A percentile compares a stretch with the other conserved stretches of the same genome.
These are phyloP conservation scores for Sclerotinia borealis DNA, from an alignment of 2,329 filamentous ascomycete genomes.

Conservation along the genomic window DNA sequence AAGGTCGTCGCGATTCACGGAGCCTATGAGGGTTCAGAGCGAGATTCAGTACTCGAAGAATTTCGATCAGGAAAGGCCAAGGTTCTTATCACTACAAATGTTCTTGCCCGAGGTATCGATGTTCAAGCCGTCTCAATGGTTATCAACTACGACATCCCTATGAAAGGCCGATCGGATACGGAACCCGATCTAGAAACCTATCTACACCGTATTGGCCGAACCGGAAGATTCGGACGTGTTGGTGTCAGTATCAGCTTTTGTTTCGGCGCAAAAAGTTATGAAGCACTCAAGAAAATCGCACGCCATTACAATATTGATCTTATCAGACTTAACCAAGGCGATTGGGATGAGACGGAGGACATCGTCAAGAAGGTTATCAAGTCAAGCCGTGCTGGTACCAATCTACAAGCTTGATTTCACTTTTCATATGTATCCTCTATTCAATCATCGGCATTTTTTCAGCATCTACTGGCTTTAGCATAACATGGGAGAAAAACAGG, in stretches of 20 bases:
- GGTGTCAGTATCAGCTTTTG: slow-evolving; percentile 96
- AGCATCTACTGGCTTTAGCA: not conserved
- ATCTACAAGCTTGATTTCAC: slow-evolving; percentile 29
- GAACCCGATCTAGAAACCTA: slow-evolving; percentile 94
- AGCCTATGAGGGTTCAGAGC: slow-evolving; percentile 74
- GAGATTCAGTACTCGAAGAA: slow-evolving; percentile 76
- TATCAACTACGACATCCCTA: slow-evolving; percentile 89
- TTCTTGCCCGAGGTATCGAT: slow-evolving; percentile 94
- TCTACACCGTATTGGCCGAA: slow-evolving; percentile 94
- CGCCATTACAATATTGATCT: slow-evolving; percentile 75
- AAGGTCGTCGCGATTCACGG: slow-evolving; percentile 86
- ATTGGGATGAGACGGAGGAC: slow-evolving; percentile 87
- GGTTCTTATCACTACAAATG: slow-evolving; percentile 96
- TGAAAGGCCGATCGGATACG: slow-evolving; percentile 67
- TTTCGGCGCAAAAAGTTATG: slow-evolving; percentile 75
- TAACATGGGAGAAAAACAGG: slow-evolving; percentile 7
- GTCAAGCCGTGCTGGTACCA: slow-evolving; percentile 54
- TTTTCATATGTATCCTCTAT: not conserved
- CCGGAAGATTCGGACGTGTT: slow-evolving; percentile 91
- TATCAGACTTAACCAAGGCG: slow-evolving; percentile 71
- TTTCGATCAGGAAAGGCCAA: slow-evolving; percentile 87
- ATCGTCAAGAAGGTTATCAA: slow-evolving; percentile 78
- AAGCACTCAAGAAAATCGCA: slow-evolving; percentile 73
- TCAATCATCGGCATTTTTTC: not conserved
- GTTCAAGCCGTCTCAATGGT: slow-evolving; percentile 91